Conservation (phyloP, 1,284 basidiomycete species). For the Papiliotrema flavescens region DNA sequence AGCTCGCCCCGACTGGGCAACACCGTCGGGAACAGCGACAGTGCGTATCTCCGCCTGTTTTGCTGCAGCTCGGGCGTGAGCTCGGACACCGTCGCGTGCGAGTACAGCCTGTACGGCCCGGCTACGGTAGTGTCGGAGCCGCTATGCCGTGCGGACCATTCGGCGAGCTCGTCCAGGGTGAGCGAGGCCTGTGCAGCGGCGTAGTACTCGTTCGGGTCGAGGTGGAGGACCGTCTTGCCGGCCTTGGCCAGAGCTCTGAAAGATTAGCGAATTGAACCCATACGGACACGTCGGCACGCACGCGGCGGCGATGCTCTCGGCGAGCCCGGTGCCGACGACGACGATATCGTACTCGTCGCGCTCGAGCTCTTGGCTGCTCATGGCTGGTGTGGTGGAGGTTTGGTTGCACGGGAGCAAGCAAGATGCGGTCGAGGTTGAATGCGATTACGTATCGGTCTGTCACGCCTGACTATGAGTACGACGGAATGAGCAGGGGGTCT, state of each 20-base stretch:
- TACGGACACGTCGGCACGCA: conserved; percentile 54
- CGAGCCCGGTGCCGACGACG: conserved; percentile 80
- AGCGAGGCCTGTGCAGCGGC: conserved; percentile 78
- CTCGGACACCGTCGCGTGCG: conserved; percentile 38
- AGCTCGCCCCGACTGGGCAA: conserved; percentile 76
- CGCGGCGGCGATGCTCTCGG: conserved; percentile 85
- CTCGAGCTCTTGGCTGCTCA: conserved; percentile 28
- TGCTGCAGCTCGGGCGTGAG: conserved; percentile 52
- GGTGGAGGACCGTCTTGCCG: conserved; percentile 78
- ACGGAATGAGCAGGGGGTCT: no score
- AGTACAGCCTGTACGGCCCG: conserved; percentile 8
- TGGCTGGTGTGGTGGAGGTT: no score
- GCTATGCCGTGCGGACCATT: conserved; percentile 56
- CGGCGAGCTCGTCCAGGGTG: conserved; percentile 70
- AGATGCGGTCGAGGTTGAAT: no score
- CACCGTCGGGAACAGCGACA: conserved; percentile 78
- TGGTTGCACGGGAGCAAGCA: no score
- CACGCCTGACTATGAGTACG: no score
- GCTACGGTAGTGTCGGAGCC: conserved; percentile 4
- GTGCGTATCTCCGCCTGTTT: conserved; percentile 71
- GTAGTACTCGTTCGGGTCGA: conserved; percentile 82
- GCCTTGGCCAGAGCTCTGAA: conserved; percentile 78
- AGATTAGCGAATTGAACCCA: conserved; percentile 1
- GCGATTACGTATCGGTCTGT: no score
- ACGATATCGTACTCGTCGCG: conserved; percentile 66